Evolutionary conservation across 1,284 basidiomycete genomes (phyloP), one percentile per base, ranked within the genome.

Genomic region (Tilletia indica): DNA sequence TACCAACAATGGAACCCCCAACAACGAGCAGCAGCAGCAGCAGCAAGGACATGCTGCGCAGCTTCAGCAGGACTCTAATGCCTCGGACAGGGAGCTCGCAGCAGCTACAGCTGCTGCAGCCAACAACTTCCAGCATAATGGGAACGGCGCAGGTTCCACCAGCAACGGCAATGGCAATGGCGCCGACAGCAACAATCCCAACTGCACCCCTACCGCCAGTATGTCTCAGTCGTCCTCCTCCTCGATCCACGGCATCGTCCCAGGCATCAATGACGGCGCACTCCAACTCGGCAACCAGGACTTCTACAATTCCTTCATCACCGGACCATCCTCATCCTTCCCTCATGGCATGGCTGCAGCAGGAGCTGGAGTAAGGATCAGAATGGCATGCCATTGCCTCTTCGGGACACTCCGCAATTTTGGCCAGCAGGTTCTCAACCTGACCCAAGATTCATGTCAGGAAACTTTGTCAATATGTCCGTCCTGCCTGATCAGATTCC

Each of bases 211-310:
- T n/a, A 39, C 19, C 16, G 38, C 19, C 11, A 66, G 38, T 11
- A 39, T 39, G 38, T 6, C 45, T 11, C 45, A 6, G 11, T 39
- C 38, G 6, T 66, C 63, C n/a, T n/a, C 45, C 4, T n/a, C 63
- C 11, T 39, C 45, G 63, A 25, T 25, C 38, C n/a, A 39, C 25
- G 19, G 38, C 16, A 45, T 38, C 4, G 31, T 66, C 21, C 16
- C 45, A 4, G 63, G n/a, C 63, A 25, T 45, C 42, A 14, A 3
- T 45, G 42, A 45, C 0, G 42, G 9, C 42, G 42, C 42, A 8
- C 42, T 68, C 36, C 25, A 48, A 14, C 25, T 68, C 45, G 66
- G 31, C 36, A 45, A 19, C 21, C 51, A 54, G 51, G 51, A 54
- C 51, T 54, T 54, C 51, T n/a, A 16, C 51, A 54, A 19, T 25